phyloP scores from a whole-genome alignment of 495 filamentous ascomycete species.

The Hypomontagnella submonticulosa region DNA sequence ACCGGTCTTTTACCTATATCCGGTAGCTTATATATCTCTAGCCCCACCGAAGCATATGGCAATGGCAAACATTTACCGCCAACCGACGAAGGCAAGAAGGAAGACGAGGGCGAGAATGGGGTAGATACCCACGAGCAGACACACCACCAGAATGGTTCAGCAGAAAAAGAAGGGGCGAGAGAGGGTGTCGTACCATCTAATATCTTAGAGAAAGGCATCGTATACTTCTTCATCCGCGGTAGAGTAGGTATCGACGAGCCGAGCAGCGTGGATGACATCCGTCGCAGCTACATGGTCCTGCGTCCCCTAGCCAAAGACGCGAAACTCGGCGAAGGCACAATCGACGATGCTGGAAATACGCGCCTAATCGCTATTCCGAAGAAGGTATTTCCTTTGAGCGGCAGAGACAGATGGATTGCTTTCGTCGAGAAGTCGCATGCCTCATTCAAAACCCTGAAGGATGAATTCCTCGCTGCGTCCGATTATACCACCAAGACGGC shows the following conservation, averaged over 20 bases:
- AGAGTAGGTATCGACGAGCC: slow-evolving; percentile 80
- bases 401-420: slow-evolving; percentile 77
- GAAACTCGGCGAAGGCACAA: slow-evolving; percentile 69
- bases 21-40: slow-evolving; percentile 18
- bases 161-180: slow-evolving; percentile 56
- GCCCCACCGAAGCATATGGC: slow-evolving; percentile 43
- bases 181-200: slow-evolving; percentile 69
- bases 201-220: slow-evolving; percentile 89
- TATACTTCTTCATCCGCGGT: slow-evolving; percentile 92
- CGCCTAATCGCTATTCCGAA: slow-evolving; percentile 85
- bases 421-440: slow-evolving; percentile 84
- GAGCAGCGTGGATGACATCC: slow-evolving; percentile 73
- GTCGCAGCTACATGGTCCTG: slow-evolving; percentile 84
- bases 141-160: slow-evolving; percentile 26
- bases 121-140: slow-evolving; percentile 14
- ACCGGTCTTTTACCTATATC: not conserved
- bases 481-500: slow-evolving; percentile 83
- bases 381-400: slow-evolving; percentile 81
- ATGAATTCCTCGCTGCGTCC: slow-evolving; percentile 71
- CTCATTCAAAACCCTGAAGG: slow-evolving; percentile 76
- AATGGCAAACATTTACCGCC: slow-evolving; percentile 20
- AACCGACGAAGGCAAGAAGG: slow-evolving; percentile 13
- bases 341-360: slow-evolving; percentile 72
- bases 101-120: slow-evolving; percentile 4
- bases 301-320: slow-evolving; percentile 77